Evolutionary conservation across 148 eudicot genomes (phyloP).

Genomic region (Polygonum maritimum): DNA sequence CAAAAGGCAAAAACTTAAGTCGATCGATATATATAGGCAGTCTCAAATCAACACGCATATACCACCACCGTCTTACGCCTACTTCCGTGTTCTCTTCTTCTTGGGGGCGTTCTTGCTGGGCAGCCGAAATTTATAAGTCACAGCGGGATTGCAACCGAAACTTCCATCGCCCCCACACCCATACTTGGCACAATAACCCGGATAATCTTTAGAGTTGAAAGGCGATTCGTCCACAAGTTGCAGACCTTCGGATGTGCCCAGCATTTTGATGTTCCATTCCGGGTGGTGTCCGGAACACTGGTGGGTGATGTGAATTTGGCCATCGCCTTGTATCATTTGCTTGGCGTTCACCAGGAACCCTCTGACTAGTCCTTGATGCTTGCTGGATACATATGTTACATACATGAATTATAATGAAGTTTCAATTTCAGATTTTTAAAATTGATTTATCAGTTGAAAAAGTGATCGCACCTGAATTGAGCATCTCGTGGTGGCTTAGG

Average conservation of each 20-base stretch:
- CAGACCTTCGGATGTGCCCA: conserved; percentile 14
- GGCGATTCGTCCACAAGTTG: neutral
- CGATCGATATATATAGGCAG: too few relatives aligned
- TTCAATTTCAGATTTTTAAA: too few relatives aligned
- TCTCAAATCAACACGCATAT: too few relatives aligned
- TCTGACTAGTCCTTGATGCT: conserved; percentile 13
- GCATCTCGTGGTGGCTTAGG: neutral
- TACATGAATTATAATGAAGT: neutral
- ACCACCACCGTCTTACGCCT: too few relatives aligned
- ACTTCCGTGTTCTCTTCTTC: too few relatives aligned
- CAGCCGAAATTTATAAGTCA: conserved; percentile 18
- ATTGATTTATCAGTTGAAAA: too few relatives aligned
- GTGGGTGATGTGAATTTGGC: conserved; percentile 22
- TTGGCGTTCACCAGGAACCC: conserved; percentile 19
- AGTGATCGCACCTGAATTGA: neutral
- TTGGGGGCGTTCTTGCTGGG: too few relatives aligned
- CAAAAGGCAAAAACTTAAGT: too few relatives aligned
- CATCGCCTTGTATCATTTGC: conserved; percentile 13
- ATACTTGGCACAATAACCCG: conserved; percentile 18
- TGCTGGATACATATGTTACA: neutral
- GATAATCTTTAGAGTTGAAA: conserved; percentile 11
- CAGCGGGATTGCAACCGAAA: conserved; percentile 19
- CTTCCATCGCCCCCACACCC: conserved; percentile 21
- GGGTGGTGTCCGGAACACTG: conserved; percentile 8
- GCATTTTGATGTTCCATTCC: conserved; percentile 16